Base-by-base conservation (phyloP, 2,329 filamentous ascomycete species). In the Arthrobotrys entomopaga region DNA sequence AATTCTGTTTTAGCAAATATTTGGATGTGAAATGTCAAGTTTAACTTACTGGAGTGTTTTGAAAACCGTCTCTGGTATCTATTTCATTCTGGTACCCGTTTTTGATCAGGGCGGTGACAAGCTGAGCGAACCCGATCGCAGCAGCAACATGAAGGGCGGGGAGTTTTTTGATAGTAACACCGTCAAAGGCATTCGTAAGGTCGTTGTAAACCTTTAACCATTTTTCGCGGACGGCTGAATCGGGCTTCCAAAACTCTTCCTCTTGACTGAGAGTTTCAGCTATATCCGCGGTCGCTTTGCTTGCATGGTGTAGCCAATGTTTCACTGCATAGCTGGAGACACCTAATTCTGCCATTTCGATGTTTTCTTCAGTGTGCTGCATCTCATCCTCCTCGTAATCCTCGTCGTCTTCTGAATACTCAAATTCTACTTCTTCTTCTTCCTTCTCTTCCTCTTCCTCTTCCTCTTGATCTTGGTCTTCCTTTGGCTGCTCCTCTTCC, bases 261-360 rank as follows among this genome's bases (percentile, higher is more conserved):
- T 83, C 82, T 6, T 78, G 53, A 61, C 81, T 82, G 1, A 83
- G 76, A 8, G 80, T 80, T 38, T 83, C 82, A 0, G 82, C 82
- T n/a, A 83, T 82, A 56, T 83, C 82, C 2, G 78, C 71, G 0
- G 82, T 83, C 16, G 82, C 82, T 56, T 82, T 82, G 48, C 81
- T 81, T 1, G 81, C 82, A 58, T 83, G 82, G 4, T 80, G 78
- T 2, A 83, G 77, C 82, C 82, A 83, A 40, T 83, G 76, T 54
- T 82, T 83, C 3, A 83, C 79, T 3, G 82, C 79, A 19, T 83
- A 83, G 6, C 79, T 76, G 16, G 81, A 58, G n/a, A 79, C 81
- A 13, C 71, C 77, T 2, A 78, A 77, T 3, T 70, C 73, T 1
- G 80, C 20, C 22, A 20, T 29, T 11, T 50, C 49, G 10, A 22